phyloP scores from a whole-genome alignment of 495 filamentous ascomycete genomes.

The Umbilicaria muhlenbergii region DNA sequence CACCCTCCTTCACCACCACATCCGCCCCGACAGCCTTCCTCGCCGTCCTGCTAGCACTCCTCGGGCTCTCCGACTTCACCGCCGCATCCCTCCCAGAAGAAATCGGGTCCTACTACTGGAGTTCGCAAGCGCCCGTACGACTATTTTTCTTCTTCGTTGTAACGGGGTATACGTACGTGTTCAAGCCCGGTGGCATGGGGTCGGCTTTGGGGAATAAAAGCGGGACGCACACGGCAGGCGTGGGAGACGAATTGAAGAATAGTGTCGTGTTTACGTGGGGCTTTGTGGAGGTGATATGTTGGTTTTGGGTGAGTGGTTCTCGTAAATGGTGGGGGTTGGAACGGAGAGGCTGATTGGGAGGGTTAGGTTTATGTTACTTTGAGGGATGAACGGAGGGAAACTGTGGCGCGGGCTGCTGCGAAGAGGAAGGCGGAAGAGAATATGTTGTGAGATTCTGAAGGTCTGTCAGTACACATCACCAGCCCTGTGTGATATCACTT shows the following conservation, averaged over 20 bases:
- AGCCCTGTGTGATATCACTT: too few species aligned
- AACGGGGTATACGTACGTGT: conserved; percentile 53
- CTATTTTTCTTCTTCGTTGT: conserved; percentile 49
- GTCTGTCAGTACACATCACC: background rate
- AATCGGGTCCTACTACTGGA: conserved; percentile 49
- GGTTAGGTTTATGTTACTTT: conserved; percentile 28
- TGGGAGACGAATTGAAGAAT: conserved; percentile 53
- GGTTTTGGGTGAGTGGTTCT: conserved; percentile 64
- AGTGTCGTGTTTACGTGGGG: conserved; percentile 68
- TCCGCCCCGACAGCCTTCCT: conserved; percentile 56
- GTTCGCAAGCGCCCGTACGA: conserved; percentile 50
- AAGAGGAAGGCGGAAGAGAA: conserved; percentile 14
- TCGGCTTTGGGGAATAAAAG: conserved; percentile 19
- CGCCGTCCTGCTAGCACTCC: conserved; percentile 46
- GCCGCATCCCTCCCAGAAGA: conserved; percentile 59
- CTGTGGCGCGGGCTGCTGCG: conserved; percentile 20
- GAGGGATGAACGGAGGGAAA: conserved; percentile 29
- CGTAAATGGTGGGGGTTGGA: background rate
- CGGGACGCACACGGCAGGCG: conserved; percentile 4
- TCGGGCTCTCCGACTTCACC: conserved; percentile 58
- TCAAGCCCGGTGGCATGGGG: conserved; percentile 24
- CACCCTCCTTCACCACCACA: conserved; percentile 37
- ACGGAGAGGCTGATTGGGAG: too few species aligned
- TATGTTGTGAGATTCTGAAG: conserved; percentile 1
- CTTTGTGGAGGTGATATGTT: conserved; percentile 70